Percentiles rank a stretch among this genome's conserved stretches.
These are phyloP conservation scores for Dactylellina haptotyla DNA, from an alignment of 2,329 filamentous ascomycete species.

Conservation along the genomic window DNA sequence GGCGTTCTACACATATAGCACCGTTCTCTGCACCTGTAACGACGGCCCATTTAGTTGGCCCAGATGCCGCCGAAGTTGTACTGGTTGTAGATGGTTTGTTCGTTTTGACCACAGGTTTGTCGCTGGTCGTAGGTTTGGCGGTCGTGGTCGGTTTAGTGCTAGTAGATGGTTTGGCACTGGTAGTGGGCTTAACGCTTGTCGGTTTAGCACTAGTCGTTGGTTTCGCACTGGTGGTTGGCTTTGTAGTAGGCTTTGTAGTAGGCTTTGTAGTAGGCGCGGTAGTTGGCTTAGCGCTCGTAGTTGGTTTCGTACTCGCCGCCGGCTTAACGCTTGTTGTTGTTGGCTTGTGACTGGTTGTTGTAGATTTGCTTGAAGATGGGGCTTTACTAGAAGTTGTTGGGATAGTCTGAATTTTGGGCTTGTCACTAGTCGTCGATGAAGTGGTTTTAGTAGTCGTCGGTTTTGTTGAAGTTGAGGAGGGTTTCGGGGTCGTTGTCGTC, in stretches of 20 bases:
- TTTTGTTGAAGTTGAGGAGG: neutral
- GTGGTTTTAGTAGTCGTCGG: neutral
- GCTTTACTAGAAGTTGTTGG: neutral
- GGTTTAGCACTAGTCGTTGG: neutral
- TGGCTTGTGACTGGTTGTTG: neutral
- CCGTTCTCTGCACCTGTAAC: conserved; percentile 11
- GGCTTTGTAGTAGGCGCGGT: neutral
- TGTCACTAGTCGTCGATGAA: neutral
- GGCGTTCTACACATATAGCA: conserved; percentile 7
- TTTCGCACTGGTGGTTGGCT: neutral
- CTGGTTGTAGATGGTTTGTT: neutral
- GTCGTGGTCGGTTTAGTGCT: neutral
- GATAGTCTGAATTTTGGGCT: neutral
- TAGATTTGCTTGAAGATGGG: neutral
- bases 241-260: neutral
- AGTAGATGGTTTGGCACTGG: neutral
- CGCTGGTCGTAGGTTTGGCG: neutral
- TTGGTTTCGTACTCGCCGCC: neutral
- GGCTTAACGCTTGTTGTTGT: neutral
- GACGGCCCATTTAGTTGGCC: neutral
- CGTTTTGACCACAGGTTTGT: neutral
- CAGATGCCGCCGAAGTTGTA: neutral
- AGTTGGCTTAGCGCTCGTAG: neutral
- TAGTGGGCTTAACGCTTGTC: neutral
- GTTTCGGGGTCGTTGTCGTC: neutral